These are phyloP conservation scores for Fusarium sarcochroum DNA, from an alignment of 2,329 filamentous ascomycete species.

Conservation along the genomic window DNA sequence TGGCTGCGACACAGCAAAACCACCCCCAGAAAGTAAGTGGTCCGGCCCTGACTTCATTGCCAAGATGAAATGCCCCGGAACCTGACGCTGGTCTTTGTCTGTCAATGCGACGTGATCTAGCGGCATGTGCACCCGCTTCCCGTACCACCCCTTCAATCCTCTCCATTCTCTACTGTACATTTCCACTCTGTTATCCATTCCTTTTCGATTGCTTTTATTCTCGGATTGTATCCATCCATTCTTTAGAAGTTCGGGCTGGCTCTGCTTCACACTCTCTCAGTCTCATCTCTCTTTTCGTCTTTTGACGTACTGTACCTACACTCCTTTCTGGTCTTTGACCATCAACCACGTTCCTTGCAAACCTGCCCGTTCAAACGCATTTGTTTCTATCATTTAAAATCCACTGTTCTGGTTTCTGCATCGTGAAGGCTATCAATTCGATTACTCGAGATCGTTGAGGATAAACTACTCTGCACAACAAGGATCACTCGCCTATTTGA, in stretches of 20 bases:
- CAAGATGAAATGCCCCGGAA: constrained; percentile 30
- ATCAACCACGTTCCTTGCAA: constrained; percentile 42
- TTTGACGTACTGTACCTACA: constrained; percentile 24
- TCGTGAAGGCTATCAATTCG: constrained; percentile 5
- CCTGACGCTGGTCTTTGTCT: constrained; percentile 17
- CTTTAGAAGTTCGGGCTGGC: constrained; percentile 43
- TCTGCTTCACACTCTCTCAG: constrained; percentile 40
- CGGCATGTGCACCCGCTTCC: constrained; percentile 25
- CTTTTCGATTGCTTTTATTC: constrained; percentile 37
- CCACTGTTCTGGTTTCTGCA: background rate
- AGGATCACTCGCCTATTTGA: constrained; percentile 15
- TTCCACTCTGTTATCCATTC: constrained; percentile 41
- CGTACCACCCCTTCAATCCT: constrained; percentile 22
- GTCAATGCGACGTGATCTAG: constrained; percentile 26
- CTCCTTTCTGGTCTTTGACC: constrained; percentile 23
- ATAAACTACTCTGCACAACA: constrained; percentile 19
- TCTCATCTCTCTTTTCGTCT: constrained; percentile 23
- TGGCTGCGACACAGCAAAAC: constrained; percentile 42
- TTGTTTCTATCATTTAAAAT: constrained; percentile 35
- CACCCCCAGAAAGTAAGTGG: constrained; percentile 21
- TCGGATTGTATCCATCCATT: constrained; percentile 29
- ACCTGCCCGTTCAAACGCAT: constrained; percentile 36
- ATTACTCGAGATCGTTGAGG: constrained; percentile 7
- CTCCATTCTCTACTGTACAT: constrained; percentile 34
- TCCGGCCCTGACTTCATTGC: constrained; percentile 26